Base-by-base conservation (phyloP, 805 yeast species). In the Metschnikowia corniflorae region DNA sequence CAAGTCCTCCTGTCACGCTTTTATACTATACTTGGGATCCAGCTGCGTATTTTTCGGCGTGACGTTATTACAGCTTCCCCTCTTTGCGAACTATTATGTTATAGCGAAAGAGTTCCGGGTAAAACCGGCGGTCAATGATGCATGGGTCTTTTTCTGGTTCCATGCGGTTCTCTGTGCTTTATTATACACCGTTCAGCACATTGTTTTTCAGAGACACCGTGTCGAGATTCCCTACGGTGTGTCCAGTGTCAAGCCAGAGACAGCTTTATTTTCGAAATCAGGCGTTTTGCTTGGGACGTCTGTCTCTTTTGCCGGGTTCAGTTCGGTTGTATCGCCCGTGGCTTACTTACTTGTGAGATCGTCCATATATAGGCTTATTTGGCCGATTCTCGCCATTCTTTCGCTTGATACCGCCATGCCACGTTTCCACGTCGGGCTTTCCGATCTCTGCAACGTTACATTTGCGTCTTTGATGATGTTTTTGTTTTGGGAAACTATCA, bases 121-220 rank as follows among this genome's bases (percentile, higher is more conserved):
- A 19, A 55, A 49, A 34, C 70, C 71, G 5, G 52, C 56, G 29
- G 48, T 62, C 26, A 68, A 68, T 38, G 73, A 68, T 44, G 60
- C 63, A 31, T 68, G 68, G 61, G 67, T 77, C 4, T 77, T 63
- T 49, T 74, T 58, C 46, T 74, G 77, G 73, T 75, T 65, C 49
- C 67, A 62, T 29, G 60, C 73, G 17, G 8, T 60, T 1, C 54
- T 65, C 17, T 49, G 70, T 6, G 73, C 78, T 0, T 21, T 66
- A 0, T 23, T 67, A 6, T 83, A 81, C 54, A 50, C 79, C 6
- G 33, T 65, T 2, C 78, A 74, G 42, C 82, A 74, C 50, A 47
- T 74, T 10, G 47, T 73, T 0, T 68, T 75, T 39, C 82, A 80
- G 52, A 63, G 77, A 43, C 79, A 78, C 54, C 68, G 75, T 40